phyloP scores from a whole-genome alignment of 345 rosid species.

The Cardamine resedifolia region DNA sequence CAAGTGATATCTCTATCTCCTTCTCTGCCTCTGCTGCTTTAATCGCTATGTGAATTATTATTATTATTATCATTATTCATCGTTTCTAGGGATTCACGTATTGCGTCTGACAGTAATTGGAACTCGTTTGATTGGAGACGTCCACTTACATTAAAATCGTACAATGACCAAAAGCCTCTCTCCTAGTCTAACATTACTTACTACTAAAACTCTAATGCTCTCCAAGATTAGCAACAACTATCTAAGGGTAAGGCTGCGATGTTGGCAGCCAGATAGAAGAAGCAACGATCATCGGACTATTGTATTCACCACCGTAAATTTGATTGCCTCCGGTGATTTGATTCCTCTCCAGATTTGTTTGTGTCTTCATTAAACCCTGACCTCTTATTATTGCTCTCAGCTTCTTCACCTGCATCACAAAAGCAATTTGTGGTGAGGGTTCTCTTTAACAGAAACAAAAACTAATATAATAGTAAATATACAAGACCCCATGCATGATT shows the following conservation, averaged over 20 bases:
- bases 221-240: not conserved
- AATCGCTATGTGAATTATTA: not conserved
- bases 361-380: slow-evolving; percentile 1
- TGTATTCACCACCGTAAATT: not conserved
- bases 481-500: not conserved
- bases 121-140: not conserved
- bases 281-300: not conserved
- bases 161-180: not conserved
- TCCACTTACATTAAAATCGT: not conserved
- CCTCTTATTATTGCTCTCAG: not conserved
- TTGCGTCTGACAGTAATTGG: not conserved
- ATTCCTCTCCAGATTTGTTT: not conserved
- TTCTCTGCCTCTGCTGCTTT: not conserved
- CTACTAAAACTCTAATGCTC: not conserved
- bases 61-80: not conserved
- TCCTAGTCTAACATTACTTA: not conserved
- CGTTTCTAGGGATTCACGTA: not conserved
- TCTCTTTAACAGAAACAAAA: not conserved
- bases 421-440: not conserved
- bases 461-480: not conserved
- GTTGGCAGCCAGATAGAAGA: not conserved
- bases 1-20: not conserved
- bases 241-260: not conserved
- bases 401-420: slow-evolving; percentile 22
- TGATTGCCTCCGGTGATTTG: not conserved